These are phyloP conservation scores for Rhypophila decipiens DNA, from an alignment of 495 filamentous ascomycete genomes.

Conservation along the genomic window DNA sequence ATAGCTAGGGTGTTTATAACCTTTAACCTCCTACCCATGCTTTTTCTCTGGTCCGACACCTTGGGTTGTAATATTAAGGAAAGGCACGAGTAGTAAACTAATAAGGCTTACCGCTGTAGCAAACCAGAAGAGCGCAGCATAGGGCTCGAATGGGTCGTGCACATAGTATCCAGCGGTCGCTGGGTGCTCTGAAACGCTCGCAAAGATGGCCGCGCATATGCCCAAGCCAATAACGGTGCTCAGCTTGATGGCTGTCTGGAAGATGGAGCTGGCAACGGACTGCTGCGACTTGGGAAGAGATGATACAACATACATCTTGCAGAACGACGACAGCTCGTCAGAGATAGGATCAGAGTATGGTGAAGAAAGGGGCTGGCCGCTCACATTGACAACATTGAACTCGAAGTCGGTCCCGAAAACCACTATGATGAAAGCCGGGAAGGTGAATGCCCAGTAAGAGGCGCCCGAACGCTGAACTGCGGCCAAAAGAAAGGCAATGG, in stretches of 20 bases:
- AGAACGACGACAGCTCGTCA: neutral
- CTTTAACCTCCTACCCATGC: neutral
- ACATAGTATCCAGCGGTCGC: constrained; percentile 1
- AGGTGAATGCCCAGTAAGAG: constrained; percentile 3
- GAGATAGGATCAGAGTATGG: neutral
- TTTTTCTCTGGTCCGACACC: neutral
- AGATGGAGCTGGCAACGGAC: constrained; percentile 2
- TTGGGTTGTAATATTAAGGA: constrained; percentile 1
- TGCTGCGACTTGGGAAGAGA: neutral
- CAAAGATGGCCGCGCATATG: neutral
- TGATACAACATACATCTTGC: constrained; percentile 1
- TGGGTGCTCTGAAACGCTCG: constrained; percentile 1
- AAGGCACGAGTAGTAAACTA: neutral
- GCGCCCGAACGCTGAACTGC: constrained; percentile 3
- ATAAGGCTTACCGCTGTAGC: constrained; percentile 2
- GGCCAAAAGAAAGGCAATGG: constrained; percentile 1
- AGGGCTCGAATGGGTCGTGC: constrained; percentile 4
- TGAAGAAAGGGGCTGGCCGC: neutral
- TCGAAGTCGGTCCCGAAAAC: constrained; percentile 1
- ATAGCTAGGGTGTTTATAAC: neutral
- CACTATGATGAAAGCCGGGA: constrained; percentile 2
- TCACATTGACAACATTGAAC: constrained; percentile 4
- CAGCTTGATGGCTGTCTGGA: constrained; percentile 4
- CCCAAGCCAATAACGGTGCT: neutral
- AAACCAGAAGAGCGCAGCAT: constrained; percentile 2